These are phyloP conservation scores for Fusarium continuum DNA, from an alignment of 2,329 filamentous ascomycete genomes.

Conservation along the genomic window DNA sequence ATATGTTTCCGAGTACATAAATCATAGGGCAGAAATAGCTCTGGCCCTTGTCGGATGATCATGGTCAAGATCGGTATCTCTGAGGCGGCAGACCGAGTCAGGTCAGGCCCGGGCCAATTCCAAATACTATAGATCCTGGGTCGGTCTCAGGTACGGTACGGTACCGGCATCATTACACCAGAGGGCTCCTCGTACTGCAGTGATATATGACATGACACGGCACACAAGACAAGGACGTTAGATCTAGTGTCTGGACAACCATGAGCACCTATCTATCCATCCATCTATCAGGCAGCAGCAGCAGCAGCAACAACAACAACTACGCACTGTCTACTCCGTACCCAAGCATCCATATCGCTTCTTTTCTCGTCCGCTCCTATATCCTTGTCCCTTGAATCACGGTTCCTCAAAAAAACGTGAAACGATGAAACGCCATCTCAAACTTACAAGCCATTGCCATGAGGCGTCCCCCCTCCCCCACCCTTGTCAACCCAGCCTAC, in stretches of 20 bases:
- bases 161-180: background rate
- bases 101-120: conserved; percentile 18
- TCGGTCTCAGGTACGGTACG: no score
- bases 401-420: conserved; percentile 7
- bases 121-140: conserved; percentile 8
- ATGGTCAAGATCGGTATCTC: conserved; percentile 17
- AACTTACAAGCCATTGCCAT: conserved; percentile 29
- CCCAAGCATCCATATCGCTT: no score
- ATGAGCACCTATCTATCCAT: background rate
- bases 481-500: conserved; percentile 18
- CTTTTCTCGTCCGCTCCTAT: background rate
- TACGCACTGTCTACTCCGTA: background rate
- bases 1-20: conserved; percentile 4
- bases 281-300: background rate
- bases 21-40: conserved; percentile 27
- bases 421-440: conserved; percentile 33
- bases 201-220: no score
- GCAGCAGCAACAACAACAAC: no score
- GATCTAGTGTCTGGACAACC: background rate
- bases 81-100: conserved; percentile 30
- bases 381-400: background rate
- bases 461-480: no score
- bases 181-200: conserved; percentile 5
- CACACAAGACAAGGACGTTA: background rate
- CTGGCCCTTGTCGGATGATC: conserved; percentile 11